phyloP scores from a whole-genome alignment of 2,329 filamentous ascomycete species.

The Colletotrichum sp. region DNA sequence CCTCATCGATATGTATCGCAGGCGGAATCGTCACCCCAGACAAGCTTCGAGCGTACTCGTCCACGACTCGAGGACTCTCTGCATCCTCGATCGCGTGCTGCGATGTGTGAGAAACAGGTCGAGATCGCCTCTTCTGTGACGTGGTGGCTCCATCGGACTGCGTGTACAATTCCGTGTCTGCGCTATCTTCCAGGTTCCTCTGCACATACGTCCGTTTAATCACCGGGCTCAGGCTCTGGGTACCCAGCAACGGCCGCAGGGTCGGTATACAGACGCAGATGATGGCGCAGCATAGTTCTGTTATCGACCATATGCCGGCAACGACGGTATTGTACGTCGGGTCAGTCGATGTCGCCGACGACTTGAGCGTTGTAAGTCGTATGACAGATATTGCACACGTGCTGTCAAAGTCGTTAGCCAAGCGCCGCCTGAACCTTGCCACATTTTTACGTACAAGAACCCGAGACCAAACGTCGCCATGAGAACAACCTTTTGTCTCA shows the following conservation, averaged over 20 bases:
- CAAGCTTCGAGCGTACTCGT: background rate
- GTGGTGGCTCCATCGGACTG: background rate
- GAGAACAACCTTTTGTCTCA: conserved; percentile 25
- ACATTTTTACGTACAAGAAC: conserved; percentile 24
- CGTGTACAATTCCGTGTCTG: background rate
- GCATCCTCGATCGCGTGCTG: background rate
- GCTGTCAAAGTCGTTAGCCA: background rate
- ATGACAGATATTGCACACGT: conserved; percentile 30
- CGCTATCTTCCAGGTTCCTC: background rate
- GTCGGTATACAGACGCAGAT: conserved; percentile 44
- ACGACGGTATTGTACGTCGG: conserved; percentile 35
- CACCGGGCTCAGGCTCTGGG: background rate
- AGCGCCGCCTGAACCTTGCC: no score
- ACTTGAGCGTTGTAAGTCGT: conserved; percentile 33
- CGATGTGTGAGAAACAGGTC: background rate
- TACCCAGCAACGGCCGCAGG: conserved; percentile 32
- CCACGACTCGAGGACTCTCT: background rate
- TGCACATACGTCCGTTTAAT: background rate
- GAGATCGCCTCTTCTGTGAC: background rate
- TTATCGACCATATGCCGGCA: conserved; percentile 37
- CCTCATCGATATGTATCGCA: background rate
- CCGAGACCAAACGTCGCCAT: conserved; percentile 27
- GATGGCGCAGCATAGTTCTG: conserved; percentile 42
- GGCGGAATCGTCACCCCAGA: background rate
- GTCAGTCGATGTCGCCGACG: conserved; percentile 31